phyloP scores from a whole-genome alignment of 805 yeast genomes.

The Starmerella stigmatis region DNA sequence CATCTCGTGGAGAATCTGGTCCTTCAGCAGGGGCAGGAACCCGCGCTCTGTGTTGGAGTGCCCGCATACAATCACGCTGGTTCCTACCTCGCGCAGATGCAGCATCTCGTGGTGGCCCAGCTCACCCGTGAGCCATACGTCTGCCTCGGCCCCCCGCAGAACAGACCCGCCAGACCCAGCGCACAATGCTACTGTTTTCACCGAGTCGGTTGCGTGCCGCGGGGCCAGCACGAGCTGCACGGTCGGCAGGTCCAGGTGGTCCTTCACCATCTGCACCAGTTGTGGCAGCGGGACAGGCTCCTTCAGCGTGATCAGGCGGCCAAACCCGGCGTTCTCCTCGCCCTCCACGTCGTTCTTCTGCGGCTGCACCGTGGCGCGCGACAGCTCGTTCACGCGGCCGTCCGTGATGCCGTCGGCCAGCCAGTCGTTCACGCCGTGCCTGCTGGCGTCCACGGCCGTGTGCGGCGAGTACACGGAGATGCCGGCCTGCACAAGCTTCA shows the following conservation, averaged over 20 bases:
- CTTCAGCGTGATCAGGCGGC: conserved; percentile 50
- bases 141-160: conserved; percentile 46
- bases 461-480: conserved; percentile 91
- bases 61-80: conserved; percentile 65
- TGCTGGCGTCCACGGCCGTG: conserved; percentile 88
- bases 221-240: conserved; percentile 50
- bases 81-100: conserved; percentile 57
- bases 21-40: conserved; percentile 46
- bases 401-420: conserved; percentile 50
- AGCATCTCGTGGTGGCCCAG: conserved; percentile 87
- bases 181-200: conserved; percentile 66
- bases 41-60: conserved; percentile 93
- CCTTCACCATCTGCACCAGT: conserved; percentile 46
- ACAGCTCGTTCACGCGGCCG: conserved; percentile 24
- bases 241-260: conserved; percentile 40
- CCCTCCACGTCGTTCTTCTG: conserved; percentile 34
- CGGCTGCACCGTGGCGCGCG: conserved; percentile 34
- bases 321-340: conserved; percentile 63
- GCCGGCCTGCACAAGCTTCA: conserved; percentile 62
- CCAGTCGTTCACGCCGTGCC: conserved; percentile 93
- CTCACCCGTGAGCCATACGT: conserved; percentile 82
- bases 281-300: conserved; percentile 36
- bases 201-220: conserved; percentile 26
- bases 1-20: conserved; percentile 40
- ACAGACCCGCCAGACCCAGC: conserved; percentile 92